Evolutionary conservation across 208 protist genomes (phyloP).

Genomic region (Crithidia mellificae): DNA sequence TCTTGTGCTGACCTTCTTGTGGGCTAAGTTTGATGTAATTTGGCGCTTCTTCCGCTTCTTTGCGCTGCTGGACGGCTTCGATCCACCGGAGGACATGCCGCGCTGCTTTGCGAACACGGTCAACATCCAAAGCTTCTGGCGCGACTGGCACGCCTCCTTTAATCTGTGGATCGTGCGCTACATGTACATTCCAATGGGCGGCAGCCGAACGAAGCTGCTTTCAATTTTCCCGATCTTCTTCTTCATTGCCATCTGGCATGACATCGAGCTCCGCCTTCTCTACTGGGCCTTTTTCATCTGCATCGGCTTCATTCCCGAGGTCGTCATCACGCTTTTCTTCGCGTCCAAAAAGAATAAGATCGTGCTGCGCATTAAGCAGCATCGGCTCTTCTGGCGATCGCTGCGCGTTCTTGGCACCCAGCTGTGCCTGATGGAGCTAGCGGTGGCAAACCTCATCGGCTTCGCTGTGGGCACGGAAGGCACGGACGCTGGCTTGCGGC

Average conservation of each 20-base stretch:
- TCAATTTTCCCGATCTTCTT: constrained; percentile 90
- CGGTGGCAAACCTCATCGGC: constrained; percentile 71
- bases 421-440: constrained; percentile 52
- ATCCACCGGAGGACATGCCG: constrained; percentile 90
- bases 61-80: constrained; percentile 80
- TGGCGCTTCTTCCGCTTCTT: constrained; percentile 91
- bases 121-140: constrained; percentile 91
- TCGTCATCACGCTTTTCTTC: constrained; percentile 56
- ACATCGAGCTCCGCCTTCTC: constrained; percentile 69
- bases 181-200: constrained; percentile 93
- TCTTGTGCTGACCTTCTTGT: constrained; percentile 81
- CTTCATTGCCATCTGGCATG: constrained; percentile 95
- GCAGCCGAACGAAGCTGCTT: constrained; percentile 47
- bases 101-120: constrained; percentile 85
- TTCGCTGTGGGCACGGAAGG: constrained; percentile 52
- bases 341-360: constrained; percentile 27
- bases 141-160: constrained; percentile 93
- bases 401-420: constrained; percentile 43
- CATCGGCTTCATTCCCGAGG: constrained; percentile 67
- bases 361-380: constrained; percentile 26
- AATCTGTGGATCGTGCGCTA: constrained; percentile 95
- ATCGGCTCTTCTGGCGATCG: constrained; percentile 38
- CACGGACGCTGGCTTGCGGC: constrained; percentile 11
- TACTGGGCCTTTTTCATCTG: constrained; percentile 76
- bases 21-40: constrained; percentile 90